Percentiles rank a stretch among this genome's conserved stretches.
Evolutionary conservation across 2,329 filamentous ascomycete species (phyloP).

Genomic region (Neonectria hederae): DNA sequence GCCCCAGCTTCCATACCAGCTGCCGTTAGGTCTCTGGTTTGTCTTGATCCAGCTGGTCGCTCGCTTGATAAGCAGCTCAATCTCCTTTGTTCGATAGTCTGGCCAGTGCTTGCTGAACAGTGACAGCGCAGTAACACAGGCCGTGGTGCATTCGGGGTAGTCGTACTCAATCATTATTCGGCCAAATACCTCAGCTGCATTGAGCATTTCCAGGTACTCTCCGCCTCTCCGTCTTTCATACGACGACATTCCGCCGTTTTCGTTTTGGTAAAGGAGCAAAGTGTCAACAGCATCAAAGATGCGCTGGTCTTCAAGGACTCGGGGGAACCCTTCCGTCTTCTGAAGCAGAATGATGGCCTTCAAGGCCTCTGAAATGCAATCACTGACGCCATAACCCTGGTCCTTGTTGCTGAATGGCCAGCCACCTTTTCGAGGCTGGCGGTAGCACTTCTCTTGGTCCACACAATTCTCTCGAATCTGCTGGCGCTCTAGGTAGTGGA

Average conservation of each 20-base stretch:
- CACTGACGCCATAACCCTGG: constrained; percentile 95
- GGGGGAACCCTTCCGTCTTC: constrained; percentile 77
- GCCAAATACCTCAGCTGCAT: constrained; percentile 96
- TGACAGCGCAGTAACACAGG: constrained; percentile 86
- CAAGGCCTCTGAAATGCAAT: constrained; percentile 91
- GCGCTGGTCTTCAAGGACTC: constrained; percentile 77
- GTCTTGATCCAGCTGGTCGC: constrained; percentile 86
- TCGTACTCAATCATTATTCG: constrained; percentile 99
- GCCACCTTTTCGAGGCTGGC: constrained; percentile 89
- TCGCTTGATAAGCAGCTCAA: constrained; percentile 74
- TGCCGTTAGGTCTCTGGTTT: constrained; percentile 82
- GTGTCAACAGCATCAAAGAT: constrained; percentile 92
- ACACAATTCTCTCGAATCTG: constrained; percentile 87
- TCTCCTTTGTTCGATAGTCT: constrained; percentile 79
- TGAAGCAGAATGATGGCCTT: constrained; percentile 89
- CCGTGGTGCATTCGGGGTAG: constrained; percentile 97
- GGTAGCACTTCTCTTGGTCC: constrained; percentile 83
- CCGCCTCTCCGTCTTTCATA: constrained; percentile 88
- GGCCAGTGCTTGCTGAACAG: constrained; percentile 86
- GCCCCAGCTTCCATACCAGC: constrained; percentile 97
- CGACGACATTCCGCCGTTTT: constrained; percentile 81
- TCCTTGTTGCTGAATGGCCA: constrained; percentile 95
- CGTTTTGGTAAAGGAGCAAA: constrained; percentile 89
- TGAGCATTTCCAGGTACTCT: constrained; percentile 82
- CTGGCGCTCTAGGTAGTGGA: constrained; percentile 88